A percentile compares a stretch with the other conserved stretches of the same genome.
Conservation (phyloP, 306 rosid genomes). For the Senna tora region DNA sequence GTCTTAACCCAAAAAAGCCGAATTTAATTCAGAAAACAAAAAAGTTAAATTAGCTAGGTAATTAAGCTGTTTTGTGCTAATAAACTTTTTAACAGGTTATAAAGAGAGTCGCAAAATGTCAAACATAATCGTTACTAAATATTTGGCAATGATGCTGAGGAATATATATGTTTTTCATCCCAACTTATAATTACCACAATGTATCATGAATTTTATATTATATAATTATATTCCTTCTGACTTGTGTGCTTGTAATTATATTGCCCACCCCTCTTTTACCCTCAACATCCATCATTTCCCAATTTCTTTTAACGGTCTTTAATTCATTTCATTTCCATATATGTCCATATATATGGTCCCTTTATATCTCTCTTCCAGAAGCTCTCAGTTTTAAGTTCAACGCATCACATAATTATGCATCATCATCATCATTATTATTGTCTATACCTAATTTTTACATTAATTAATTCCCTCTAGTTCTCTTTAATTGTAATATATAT, state of each 20-base stretch:
- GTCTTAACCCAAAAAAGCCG: constrained; percentile 45
- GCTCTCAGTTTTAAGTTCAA: constrained; percentile 40
- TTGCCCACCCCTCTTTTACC: constrained; percentile 17
- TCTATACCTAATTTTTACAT: constrained; percentile 40
- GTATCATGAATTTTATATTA: background rate
- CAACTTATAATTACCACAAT: too few relatives aligned
- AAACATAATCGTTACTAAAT: constrained; percentile 43
- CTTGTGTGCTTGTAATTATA: constrained; percentile 37
- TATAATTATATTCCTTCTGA: constrained; percentile 34
- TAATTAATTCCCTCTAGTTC: background rate
- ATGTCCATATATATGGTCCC: too few relatives aligned
- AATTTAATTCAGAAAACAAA: constrained; percentile 34
- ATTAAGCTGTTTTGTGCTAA: background rate
- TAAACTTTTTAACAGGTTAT: constrained; percentile 20
- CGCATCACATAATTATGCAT: constrained; percentile 30
- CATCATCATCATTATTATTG: constrained; percentile 43
- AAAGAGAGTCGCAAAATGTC: constrained; percentile 43
- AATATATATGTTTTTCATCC: constrained; percentile 22
- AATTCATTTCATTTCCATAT: constrained; percentile 14
- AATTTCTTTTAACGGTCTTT: constrained; percentile 38
- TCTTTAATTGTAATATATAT: too few relatives aligned
- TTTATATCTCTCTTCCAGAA: constrained; percentile 36
- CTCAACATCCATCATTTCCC: constrained; percentile 49
- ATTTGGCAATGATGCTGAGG: constrained; percentile 42
- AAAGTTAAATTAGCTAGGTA: constrained; percentile 4